phyloP scores from a whole-genome alignment of 306 rosid genomes.

The Dryas alaskensis region DNA sequence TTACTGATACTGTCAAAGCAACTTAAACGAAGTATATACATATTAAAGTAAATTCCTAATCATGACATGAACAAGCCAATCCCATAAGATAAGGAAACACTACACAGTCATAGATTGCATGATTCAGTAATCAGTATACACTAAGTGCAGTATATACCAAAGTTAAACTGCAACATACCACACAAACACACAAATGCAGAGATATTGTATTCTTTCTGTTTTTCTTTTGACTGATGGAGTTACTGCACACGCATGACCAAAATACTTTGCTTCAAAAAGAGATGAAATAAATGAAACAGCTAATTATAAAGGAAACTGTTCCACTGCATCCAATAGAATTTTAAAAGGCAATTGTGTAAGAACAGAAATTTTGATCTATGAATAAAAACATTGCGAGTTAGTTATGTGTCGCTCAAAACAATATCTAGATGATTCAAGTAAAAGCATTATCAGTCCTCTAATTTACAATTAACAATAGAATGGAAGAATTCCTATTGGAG shows the following conservation, averaged over 20 bases:
- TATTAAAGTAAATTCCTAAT: neutral
- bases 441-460: neutral
- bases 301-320: neutral
- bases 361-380: neutral
- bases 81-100: neutral
- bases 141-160: neutral
- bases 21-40: neutral
- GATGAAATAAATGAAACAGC: neutral
- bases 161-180: neutral
- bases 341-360: neutral
- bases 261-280: neutral
- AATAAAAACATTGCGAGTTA: neutral
- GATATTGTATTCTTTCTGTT: neutral
- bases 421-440: neutral
- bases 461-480: neutral
- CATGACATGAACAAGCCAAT: neutral
- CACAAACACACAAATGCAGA: neutral
- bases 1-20: too few relatives aligned
- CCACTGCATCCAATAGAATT: neutral
- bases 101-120: neutral
- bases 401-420: neutral
- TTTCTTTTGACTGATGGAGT: neutral
- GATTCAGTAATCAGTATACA: neutral
- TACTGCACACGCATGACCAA: neutral
- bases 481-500: neutral